phyloP scores from a whole-genome alignment of 305 asterid species.

The Fraxinus latifolia region DNA sequence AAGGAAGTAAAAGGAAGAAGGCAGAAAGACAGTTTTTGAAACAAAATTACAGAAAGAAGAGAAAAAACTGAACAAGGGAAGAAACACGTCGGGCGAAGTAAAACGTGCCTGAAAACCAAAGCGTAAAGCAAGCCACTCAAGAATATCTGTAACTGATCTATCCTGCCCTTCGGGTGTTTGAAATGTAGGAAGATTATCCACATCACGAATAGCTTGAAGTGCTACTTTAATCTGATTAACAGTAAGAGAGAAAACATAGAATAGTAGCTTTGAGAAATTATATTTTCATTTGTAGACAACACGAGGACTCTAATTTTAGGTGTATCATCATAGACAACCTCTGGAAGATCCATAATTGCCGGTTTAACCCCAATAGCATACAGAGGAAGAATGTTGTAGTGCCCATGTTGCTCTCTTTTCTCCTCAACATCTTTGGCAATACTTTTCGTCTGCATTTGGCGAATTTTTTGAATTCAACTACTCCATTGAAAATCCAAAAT shows the following conservation, averaged over 20 bases:
- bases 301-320: conserved; percentile 10
- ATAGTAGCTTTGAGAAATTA: conserved; percentile 9
- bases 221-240: conserved; percentile 74
- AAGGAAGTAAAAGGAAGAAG: neutral
- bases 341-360: conserved; percentile 90
- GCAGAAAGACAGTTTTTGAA: neutral
- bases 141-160: conserved; percentile 64
- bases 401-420: conserved; percentile 75
- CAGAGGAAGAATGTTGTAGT: conserved; percentile 89
- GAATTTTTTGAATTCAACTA: conserved; percentile 14
- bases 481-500: conserved; percentile 8
- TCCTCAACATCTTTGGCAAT: conserved; percentile 87
- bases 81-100: neutral
- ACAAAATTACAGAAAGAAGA: neutral
- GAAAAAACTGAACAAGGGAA: neutral
- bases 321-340: conserved; percentile 47
- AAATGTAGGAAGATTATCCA: conserved; percentile 64
- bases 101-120: conserved; percentile 93
- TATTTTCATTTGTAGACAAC: conserved; percentile 9
- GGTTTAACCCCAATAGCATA: conserved; percentile 83
- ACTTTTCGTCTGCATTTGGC: conserved; percentile 52
- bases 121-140: conserved; percentile 88
- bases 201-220: conserved; percentile 64
- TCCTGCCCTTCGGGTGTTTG: conserved; percentile 56
- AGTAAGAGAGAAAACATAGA: conserved; percentile 10